A percentile compares a stretch with the other conserved stretches of the same genome.
Evolutionary conservation across 805 yeast species (phyloP).

Genomic region (Nakazawaea sp.): DNA sequence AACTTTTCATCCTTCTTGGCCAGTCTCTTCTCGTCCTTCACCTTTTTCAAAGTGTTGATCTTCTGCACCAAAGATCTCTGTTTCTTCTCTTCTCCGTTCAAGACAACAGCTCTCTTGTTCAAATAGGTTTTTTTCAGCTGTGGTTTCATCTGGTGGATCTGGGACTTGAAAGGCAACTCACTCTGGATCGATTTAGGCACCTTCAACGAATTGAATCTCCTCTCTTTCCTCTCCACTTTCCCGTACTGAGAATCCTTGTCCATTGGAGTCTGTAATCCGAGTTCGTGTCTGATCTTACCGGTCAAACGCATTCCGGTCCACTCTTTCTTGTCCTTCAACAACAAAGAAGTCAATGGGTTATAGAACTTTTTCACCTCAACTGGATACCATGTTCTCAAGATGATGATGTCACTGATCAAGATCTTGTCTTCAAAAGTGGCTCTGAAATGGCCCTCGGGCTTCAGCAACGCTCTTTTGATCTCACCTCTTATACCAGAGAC

Average conservation of each 20-base stretch:
- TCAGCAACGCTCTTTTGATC: slow-evolving; percentile 87
- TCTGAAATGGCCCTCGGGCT: slow-evolving; percentile 92
- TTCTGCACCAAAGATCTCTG: slow-evolving; percentile 85
- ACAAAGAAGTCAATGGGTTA: slow-evolving; percentile 91
- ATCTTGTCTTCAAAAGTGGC: slow-evolving; percentile 97
- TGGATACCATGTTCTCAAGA: slow-evolving; percentile 95
- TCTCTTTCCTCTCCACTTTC: slow-evolving; percentile 77
- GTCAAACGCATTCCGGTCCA: slow-evolving; percentile 98
- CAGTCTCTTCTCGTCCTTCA: slow-evolving; percentile 72
- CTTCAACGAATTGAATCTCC: slow-evolving; percentile 80
- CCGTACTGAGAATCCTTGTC: slow-evolving; percentile 42
- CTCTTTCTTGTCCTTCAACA: slow-evolving; percentile 67
- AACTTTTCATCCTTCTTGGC: slow-evolving; percentile 71
- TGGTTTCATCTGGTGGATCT: slow-evolving; percentile 82
- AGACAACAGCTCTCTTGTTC: slow-evolving; percentile 87
- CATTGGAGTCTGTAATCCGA: slow-evolving; percentile 56
- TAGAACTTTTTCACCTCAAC: slow-evolving; percentile 85
- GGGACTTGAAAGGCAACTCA: slow-evolving; percentile 86
- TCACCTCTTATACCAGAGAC: slow-evolving; percentile 98
- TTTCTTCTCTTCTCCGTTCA: slow-evolving; percentile 90
- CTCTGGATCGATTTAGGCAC: slow-evolving; percentile 77
- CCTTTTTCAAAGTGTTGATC: slow-evolving; percentile 76
- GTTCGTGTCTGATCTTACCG: slow-evolving; percentile 83
- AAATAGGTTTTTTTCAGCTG: slow-evolving; percentile 76
- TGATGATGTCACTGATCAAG: slow-evolving; percentile 81